A percentile compares a stretch with the other conserved stretches of the same genome.
These are phyloP conservation scores for Fraxinus angustifolia DNA, from an alignment of 305 asterid genomes.

Conservation along the genomic window DNA sequence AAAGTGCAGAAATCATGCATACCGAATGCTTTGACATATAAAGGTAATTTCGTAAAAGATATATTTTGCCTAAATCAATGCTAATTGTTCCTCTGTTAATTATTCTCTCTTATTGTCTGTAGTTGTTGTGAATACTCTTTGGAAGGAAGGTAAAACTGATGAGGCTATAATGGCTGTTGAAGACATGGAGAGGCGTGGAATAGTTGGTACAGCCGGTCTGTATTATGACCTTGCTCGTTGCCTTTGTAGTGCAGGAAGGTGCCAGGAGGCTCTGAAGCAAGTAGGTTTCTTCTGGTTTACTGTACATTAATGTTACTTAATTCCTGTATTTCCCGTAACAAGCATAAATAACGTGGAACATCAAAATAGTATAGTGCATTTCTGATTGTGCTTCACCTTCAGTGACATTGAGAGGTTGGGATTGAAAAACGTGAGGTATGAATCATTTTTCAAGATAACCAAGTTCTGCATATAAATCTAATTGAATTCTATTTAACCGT, in stretches of 20 bases:
- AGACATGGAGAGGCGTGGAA: conserved; percentile 88
- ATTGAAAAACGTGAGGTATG: neutral
- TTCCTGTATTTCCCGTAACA: conserved; percentile 8
- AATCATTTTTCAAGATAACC: neutral
- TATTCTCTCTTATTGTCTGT: conserved; percentile 26
- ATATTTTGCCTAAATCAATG: conserved; percentile 14
- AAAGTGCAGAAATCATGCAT: conserved; percentile 67
- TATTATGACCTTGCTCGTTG: conserved; percentile 96
- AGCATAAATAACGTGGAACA: neutral
- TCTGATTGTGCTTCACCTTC: neutral
- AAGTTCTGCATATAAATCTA: neutral
- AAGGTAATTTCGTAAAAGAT: conserved; percentile 45
- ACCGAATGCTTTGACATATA: conserved; percentile 84
- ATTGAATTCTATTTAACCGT: neutral
- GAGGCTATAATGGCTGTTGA: conserved; percentile 71
- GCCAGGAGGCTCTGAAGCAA: conserved; percentile 76
- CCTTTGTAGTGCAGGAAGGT: conserved; percentile 90
- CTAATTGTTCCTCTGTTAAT: neutral
- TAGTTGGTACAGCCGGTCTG: conserved; percentile 79
- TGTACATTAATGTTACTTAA: neutral
- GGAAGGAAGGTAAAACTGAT: conserved; percentile 79
- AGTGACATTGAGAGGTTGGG: neutral
- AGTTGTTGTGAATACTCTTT: conserved; percentile 78
- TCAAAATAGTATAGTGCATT: neutral
- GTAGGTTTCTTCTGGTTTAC: conserved; percentile 38